Conservation (phyloP, 768 basidiomycete species). For the Neoboletus magnificus region DNA sequence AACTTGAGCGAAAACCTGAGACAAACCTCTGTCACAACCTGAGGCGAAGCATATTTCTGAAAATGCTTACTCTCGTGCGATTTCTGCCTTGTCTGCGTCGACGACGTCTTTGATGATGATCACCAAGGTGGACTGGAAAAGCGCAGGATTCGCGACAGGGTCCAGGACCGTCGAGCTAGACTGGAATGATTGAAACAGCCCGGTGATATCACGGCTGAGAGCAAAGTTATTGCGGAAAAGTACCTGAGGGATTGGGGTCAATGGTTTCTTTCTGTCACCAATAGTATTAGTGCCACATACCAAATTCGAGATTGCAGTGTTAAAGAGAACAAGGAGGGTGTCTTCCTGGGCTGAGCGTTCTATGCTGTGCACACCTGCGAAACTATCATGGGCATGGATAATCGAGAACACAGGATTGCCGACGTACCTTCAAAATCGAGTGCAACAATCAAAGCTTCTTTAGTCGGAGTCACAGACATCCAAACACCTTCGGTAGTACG, state of each 20-base stretch:
- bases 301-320: slow-evolving; percentile 61
- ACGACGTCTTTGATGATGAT: slow-evolving; percentile 71
- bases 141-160: slow-evolving; percentile 51
- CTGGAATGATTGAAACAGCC: slow-evolving; percentile 60
- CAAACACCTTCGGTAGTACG: slow-evolving; percentile 63
- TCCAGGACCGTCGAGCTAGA: slow-evolving; percentile 54
- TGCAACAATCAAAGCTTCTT: slow-evolving; percentile 52
- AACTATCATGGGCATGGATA: background rate
- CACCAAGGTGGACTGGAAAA: slow-evolving; percentile 56
- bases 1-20: slow-evolving; percentile 55
- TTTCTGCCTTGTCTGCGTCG: slow-evolving; percentile 57
- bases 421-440: slow-evolving; percentile 59
- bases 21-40: background rate
- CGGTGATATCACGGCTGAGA: slow-evolving; percentile 57
- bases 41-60: background rate
- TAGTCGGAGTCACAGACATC: slow-evolving; percentile 63
- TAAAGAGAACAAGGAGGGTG: slow-evolving; percentile 60
- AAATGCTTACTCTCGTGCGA: slow-evolving; percentile 49
- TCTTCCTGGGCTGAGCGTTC: slow-evolving; percentile 64
- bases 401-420: background rate
- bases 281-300: slow-evolving; percentile 35
- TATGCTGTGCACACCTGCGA: slow-evolving; percentile 58
- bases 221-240: slow-evolving; percentile 67
- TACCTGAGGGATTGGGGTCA: slow-evolving; percentile 37
- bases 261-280: background rate